Evolutionary conservation across 1,139 yeast genomes (phyloP), one percentile per base, ranked within the genome.

Genomic region (Saccharomyces hybrid): DNA sequence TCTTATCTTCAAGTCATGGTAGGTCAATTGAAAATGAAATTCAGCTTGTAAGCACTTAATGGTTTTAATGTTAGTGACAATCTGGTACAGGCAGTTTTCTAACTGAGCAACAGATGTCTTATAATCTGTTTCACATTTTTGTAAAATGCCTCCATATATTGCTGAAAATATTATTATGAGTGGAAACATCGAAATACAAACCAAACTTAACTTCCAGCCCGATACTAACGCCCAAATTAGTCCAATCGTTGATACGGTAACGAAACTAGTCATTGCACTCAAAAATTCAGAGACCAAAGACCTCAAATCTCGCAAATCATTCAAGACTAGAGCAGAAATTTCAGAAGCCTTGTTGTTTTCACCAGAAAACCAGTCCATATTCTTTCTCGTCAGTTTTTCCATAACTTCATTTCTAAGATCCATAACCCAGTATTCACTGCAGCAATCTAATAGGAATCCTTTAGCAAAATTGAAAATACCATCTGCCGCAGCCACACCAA

Each of bases 121-220:
- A 68, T 88, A 85, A 0, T 62, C 60, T 30, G 79, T 75, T 68
- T 91, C 97, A 64, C 78, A 75, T 9, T 61, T 65, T 59, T 80
- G 81, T 52, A 84, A 69, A 2, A 83, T 50, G 1, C 65, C 60
- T 1, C 89, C 82, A 65, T 83, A 86, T 1, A 77, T 54, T 1
- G 73, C 69, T 3, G 89, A 79, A 5, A 81, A 70, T 0, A 80
- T 20, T 2, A 78, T 69, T 54, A 86, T 81, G 27, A 81, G 60
- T 0, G 96, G 95, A 8, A 87, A 78, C 67, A 90, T 76, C 0
- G 96, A 77, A 8, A 90, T 63, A 1, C 96, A 95, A 1, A 88
- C 93, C 14, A 91, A 71, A 1, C 97, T 81, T 50, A 93, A 73
- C 62, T 84, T 86, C 98, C 98, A 93, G 0, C 97, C 96, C n/a